These are phyloP conservation scores for Mikania micrantha DNA, from an alignment of 129 eudicot species.

Conservation along the genomic window DNA sequence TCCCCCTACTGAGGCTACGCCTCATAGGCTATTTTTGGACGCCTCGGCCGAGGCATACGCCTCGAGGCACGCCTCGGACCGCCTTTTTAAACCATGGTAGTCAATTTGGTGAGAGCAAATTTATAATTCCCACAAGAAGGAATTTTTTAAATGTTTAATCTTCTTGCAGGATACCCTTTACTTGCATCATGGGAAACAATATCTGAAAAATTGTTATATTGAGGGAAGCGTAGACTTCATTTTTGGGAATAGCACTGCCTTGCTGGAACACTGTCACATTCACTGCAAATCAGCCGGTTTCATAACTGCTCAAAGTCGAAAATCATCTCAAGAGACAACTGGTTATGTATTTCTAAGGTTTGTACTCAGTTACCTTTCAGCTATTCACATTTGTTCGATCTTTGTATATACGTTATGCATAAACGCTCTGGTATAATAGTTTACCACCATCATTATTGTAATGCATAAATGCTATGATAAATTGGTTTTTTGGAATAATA, in stretches of 20 bases:
- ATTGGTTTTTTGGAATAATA: not conserved
- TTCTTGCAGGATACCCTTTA: constrained; percentile 76
- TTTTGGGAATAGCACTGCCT: constrained; percentile 91
- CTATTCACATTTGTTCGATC: not conserved
- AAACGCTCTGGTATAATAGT: not conserved
- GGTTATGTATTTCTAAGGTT: constrained; percentile 91
- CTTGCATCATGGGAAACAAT: constrained; percentile 87
- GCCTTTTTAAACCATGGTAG: too few species aligned
- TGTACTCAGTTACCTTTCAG: not conserved
- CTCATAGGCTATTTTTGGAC: too few species aligned
- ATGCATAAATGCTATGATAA: too few species aligned
- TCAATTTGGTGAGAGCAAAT: not conserved
- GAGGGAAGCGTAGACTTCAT: constrained; percentile 98
- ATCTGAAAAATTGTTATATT: constrained; percentile 79
- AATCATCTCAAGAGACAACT: constrained; percentile 83
- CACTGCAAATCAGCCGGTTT: constrained; percentile 88
- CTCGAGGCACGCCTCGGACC: too few species aligned
- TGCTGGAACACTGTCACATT: constrained; percentile 92
- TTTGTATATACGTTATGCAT: not conserved
- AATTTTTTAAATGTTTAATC: not conserved
- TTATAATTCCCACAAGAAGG: not conserved
- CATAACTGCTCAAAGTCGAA: constrained; percentile 87
- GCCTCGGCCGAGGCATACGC: too few species aligned
- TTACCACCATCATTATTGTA: not conserved
- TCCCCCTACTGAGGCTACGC: too few species aligned